phyloP scores from a whole-genome alignment of 2,329 filamentous ascomycete genomes.

The Lasiodiplodia citricola region DNA sequence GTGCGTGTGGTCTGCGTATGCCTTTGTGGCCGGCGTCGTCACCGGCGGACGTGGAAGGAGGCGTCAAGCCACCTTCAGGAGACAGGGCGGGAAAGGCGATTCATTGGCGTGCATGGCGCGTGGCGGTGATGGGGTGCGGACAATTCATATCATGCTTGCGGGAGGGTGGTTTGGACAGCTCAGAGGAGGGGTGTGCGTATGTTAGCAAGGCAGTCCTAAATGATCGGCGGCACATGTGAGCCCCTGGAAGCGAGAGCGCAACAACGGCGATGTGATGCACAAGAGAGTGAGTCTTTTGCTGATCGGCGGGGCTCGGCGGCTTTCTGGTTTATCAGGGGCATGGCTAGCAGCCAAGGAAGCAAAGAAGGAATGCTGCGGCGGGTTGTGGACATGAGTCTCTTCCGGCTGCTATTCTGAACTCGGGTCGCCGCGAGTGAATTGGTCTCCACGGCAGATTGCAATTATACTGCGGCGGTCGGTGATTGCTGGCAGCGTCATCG shows the following conservation, averaged over 20 bases:
- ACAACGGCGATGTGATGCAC: not conserved
- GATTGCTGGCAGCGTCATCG: not conserved
- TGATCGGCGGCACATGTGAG: not conserved
- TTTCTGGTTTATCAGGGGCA: not conserved
- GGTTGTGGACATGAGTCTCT: no score
- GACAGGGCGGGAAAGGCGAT: not conserved
- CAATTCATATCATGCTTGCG: not conserved
- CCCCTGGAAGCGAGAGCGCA: not conserved
- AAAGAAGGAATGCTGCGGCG: not conserved
- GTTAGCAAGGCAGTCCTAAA: not conserved
- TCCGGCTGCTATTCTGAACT: not conserved
- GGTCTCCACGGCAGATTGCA: constrained; percentile 1
- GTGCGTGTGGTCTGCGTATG: not conserved
- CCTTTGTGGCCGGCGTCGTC: not conserved
- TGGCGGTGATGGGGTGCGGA: not conserved
- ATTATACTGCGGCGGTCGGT: not conserved
- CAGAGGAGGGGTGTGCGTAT: not conserved
- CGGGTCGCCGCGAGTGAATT: not conserved
- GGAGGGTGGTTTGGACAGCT: not conserved
- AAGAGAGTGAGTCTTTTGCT: not conserved
- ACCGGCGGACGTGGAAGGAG: not conserved
- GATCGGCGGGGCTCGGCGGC: constrained; percentile 13
- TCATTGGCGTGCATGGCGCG: not conserved
- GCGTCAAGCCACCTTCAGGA: not conserved
- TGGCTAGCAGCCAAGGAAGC: not conserved